A percentile compares a stretch with the other conserved stretches of the same genome.
phyloP scores from a whole-genome alignment of 2,329 filamentous ascomycete genomes.

The Neofusicoccum laricinum region DNA sequence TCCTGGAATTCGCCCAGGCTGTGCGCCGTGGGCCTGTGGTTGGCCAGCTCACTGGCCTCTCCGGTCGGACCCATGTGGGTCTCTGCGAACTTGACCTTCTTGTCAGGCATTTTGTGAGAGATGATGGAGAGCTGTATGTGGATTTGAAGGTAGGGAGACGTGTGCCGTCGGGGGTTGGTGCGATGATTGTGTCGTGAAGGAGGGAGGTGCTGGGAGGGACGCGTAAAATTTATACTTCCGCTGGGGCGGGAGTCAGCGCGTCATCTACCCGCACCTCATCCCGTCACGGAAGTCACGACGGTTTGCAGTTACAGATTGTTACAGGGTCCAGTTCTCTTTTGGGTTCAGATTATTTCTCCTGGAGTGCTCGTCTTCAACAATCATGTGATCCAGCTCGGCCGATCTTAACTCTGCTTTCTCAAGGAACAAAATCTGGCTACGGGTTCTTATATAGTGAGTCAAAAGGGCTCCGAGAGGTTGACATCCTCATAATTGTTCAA shows the following conservation, averaged over 20 bases:
- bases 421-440: not conserved
- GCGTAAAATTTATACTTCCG: not conserved
- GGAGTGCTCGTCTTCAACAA: not conserved
- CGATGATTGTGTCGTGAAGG: not conserved
- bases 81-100: slow-evolving; percentile 8
- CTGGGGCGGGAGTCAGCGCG: not conserved
- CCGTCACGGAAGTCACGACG: not conserved
- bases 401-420: not conserved
- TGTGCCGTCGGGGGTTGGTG: not conserved
- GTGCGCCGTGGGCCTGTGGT: not conserved
- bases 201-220: not conserved
- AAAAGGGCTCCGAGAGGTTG: too few species aligned
- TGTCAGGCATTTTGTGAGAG: not conserved
- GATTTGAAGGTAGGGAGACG: not conserved
- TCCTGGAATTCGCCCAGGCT: slow-evolving; percentile 8
- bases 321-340: not conserved
- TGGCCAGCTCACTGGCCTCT: not conserved
- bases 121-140: not conserved
- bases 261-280: not conserved
- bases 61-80: not conserved
- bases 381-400: not conserved
- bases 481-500: too few species aligned
- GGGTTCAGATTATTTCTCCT: not conserved
- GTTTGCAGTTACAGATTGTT: not conserved
- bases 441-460: not conserved